Percentiles rank a stretch among this genome's conserved stretches.
Conservation (phyloP, 345 rosid genomes). For the Nasturtium officinale region DNA sequence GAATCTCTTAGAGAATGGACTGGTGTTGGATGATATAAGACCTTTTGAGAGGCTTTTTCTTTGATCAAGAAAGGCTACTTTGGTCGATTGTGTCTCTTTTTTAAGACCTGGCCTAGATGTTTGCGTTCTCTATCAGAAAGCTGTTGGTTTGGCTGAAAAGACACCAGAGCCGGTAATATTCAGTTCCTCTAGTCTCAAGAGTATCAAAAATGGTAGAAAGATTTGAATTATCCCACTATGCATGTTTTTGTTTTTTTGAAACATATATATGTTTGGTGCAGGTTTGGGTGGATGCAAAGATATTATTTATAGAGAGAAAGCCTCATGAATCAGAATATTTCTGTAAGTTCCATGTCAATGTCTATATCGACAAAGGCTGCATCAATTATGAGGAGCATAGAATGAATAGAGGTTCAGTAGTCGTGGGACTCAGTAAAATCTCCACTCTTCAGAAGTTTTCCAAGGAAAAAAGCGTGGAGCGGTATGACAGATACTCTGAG, state of each 20-base stretch:
- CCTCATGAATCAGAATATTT: slow-evolving; percentile 65
- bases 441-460: slow-evolving; percentile 66
- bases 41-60: slow-evolving; percentile 63
- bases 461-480: slow-evolving; percentile 49
- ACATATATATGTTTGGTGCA: slow-evolving; percentile 28
- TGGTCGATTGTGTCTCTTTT: slow-evolving; percentile 68
- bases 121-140: slow-evolving; percentile 53
- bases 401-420: slow-evolving; percentile 51
- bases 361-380: slow-evolving; percentile 58
- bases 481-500: slow-evolving; percentile 58
- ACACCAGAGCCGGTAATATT: slow-evolving; percentile 51
- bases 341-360: slow-evolving; percentile 64
- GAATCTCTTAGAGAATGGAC: slow-evolving; percentile 46
- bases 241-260: background rate
- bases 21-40: slow-evolving; percentile 44
- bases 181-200: background rate
- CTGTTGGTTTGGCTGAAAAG: slow-evolving; percentile 41
- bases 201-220: background rate
- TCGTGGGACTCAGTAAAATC: slow-evolving; percentile 57
- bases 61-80: slow-evolving; percentile 66
- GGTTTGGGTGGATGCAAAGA: slow-evolving; percentile 85
- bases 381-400: slow-evolving; percentile 60
- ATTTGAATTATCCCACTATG: background rate
- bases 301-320: slow-evolving; percentile 73
- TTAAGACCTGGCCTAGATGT: slow-evolving; percentile 80